These are phyloP conservation scores for Protoeuglena noctilucae DNA, from an alignment of 139 green algal species.

Conservation along the genomic window DNA sequence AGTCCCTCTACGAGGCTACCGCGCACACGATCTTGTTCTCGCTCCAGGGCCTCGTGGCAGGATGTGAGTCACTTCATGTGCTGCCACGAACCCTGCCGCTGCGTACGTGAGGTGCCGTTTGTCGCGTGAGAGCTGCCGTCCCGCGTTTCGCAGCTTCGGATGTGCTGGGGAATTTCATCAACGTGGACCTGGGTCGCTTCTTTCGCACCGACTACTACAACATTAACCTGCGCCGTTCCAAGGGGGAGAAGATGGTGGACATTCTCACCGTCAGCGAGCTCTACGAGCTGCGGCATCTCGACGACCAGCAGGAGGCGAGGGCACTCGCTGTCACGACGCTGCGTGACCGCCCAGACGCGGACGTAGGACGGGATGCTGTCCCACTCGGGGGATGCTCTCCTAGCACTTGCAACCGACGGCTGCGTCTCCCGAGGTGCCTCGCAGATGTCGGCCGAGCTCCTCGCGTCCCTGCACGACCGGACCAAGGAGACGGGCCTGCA, in stretches of 20 bases:
- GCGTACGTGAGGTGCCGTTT: no score
- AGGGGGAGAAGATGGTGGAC: not conserved
- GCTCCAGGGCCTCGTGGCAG: no score
- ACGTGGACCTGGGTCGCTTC: conserved; percentile 8
- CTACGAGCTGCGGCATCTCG: conserved; percentile 6
- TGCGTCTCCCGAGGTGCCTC: no score
- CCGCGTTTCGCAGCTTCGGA: not conserved
- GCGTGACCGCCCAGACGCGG: no score
- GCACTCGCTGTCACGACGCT: conserved; percentile 1
- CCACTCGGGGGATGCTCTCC: not conserved
- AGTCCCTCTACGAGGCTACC: conserved; percentile 8
- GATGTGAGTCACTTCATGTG: no score
- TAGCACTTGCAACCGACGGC: conserved; percentile 1
- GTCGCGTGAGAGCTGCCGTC: no score
- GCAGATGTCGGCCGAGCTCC: not conserved
- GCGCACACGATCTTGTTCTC: conserved; percentile 8
- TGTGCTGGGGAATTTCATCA: not conserved
- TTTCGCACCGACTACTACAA: conserved; percentile 12
- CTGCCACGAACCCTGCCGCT: no score
- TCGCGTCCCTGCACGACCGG: not conserved
- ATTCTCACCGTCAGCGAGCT: conserved; percentile 4
- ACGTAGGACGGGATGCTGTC: no score
- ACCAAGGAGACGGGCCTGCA: not conserved
- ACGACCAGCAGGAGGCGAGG: no score
- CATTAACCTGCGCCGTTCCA: not conserved